A percentile compares a stretch with the other conserved stretches of the same genome.
Conservation (phyloP, 495 filamentous ascomycete genomes). For the Monascus purpureus region DNA sequence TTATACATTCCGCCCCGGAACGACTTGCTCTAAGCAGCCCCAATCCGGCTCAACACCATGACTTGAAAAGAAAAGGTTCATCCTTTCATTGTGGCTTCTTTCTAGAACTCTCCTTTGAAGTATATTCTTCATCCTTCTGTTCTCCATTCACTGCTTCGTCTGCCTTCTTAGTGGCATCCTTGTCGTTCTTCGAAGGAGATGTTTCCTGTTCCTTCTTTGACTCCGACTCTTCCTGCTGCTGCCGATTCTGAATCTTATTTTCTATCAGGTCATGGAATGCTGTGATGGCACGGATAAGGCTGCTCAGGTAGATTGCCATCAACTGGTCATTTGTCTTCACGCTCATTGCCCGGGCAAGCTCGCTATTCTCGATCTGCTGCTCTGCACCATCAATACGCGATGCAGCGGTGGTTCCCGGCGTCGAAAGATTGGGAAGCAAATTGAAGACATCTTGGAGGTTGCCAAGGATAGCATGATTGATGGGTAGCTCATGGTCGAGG, state of each 20-base stretch:
- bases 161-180: slow-evolving; percentile 47
- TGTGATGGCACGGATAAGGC: slow-evolving; percentile 91
- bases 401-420: slow-evolving; percentile 43
- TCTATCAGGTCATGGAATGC: slow-evolving; percentile 99
- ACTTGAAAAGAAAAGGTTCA: not conserved
- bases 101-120: slow-evolving; percentile 43
- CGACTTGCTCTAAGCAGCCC: not conserved
- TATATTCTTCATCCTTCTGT: slow-evolving; percentile 51
- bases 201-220: slow-evolving; percentile 57
- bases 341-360: slow-evolving; percentile 88
- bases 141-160: slow-evolving; percentile 46
- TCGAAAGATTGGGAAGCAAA: slow-evolving; percentile 89
- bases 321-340: slow-evolving; percentile 98
- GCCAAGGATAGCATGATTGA: slow-evolving; percentile 94
- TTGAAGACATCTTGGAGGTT: slow-evolving; percentile 99
- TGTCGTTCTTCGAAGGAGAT: slow-evolving; percentile 43
- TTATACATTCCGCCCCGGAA: not conserved
- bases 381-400: slow-evolving; percentile 33
- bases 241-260: slow-evolving; percentile 98
- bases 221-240: slow-evolving; percentile 92
- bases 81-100: slow-evolving; percentile 28
- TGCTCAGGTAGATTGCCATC: slow-evolving; percentile 93
- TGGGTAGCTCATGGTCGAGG: slow-evolving; percentile 74
- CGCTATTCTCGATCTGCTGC: slow-evolving; percentile 49
- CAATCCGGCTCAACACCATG: not conserved